Conservation (phyloP, 2,329 filamentous ascomycete genomes). For the Trichoderma pleuroti region DNA sequence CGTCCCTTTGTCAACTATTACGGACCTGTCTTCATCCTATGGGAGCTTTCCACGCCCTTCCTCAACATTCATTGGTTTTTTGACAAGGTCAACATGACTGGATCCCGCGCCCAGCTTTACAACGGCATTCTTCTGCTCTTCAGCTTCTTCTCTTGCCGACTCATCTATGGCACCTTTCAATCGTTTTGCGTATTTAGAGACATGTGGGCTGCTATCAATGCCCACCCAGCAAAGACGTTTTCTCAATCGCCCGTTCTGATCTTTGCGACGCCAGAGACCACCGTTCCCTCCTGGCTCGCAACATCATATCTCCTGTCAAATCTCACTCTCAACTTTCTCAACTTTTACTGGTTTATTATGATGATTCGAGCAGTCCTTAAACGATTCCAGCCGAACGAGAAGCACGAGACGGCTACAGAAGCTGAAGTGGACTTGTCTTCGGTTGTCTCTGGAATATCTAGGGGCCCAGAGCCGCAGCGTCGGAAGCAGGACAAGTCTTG, state of each 20-base stretch:
- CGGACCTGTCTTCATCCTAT: slow-evolving; percentile 75
- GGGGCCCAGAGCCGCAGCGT: slow-evolving; percentile 24
- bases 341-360: slow-evolving; percentile 83
- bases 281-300: slow-evolving; percentile 67
- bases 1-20: slow-evolving; percentile 84
- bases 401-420: slow-evolving; percentile 26
- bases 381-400: slow-evolving; percentile 58
- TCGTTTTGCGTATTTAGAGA: slow-evolving; percentile 68
- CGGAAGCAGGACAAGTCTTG: slow-evolving; percentile 28
- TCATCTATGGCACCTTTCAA: slow-evolving; percentile 74
- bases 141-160: slow-evolving; percentile 73
- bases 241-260: slow-evolving; percentile 29
- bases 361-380: slow-evolving; percentile 79
- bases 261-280: slow-evolving; percentile 48
- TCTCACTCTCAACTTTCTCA: slow-evolving; percentile 68
- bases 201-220: slow-evolving; percentile 52
- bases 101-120: slow-evolving; percentile 67
- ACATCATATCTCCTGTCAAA: slow-evolving; percentile 67
- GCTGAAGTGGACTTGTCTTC: slow-evolving; percentile 31
- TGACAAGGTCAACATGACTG: slow-evolving; percentile 80
- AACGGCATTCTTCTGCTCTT: slow-evolving; percentile 70
- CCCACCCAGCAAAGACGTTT: slow-evolving; percentile 36
- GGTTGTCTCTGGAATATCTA: slow-evolving; percentile 29
- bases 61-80: slow-evolving; percentile 91
- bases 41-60: slow-evolving; percentile 81